A percentile compares a stretch with the other conserved stretches of the same genome.
Evolutionary conservation across 2,329 filamentous ascomycete genomes (phyloP).

Genomic region (Fusarium mexicanum): DNA sequence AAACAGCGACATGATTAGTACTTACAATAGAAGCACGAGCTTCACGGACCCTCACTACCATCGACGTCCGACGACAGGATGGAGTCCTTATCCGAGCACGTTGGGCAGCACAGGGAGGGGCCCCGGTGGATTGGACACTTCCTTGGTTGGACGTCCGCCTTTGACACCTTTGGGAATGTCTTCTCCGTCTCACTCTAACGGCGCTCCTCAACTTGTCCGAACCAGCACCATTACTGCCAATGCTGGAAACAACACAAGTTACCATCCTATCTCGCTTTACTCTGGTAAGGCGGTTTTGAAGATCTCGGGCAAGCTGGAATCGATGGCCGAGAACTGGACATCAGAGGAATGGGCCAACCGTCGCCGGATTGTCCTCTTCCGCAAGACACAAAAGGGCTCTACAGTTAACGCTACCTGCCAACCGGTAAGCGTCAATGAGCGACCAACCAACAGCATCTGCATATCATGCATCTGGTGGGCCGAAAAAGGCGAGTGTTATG

Average conservation of each 20-base stretch:
- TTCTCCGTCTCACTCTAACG: conserved; percentile 46
- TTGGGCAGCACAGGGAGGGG: conserved; percentile 55
- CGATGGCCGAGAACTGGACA: conserved; percentile 86
- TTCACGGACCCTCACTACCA: conserved; percentile 61
- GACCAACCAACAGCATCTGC: conserved; percentile 85
- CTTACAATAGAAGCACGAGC: conserved; percentile 60
- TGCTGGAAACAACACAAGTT: conserved; percentile 55
- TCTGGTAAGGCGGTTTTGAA: conserved; percentile 86
- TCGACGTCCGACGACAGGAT: conserved; percentile 50
- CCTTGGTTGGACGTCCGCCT: conserved; percentile 56
- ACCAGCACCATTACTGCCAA: conserved; percentile 63
- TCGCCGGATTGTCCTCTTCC: conserved; percentile 88
- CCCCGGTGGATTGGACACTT: conserved; percentile 54
- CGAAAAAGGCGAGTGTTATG: conserved; percentile 88
- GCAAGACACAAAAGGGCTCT: conserved; percentile 81
- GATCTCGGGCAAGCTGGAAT: conserved; percentile 83
- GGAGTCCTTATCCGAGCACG: conserved; percentile 56
- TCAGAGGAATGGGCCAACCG: conserved; percentile 81
- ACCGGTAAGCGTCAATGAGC: conserved; percentile 80
- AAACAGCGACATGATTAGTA: conserved; percentile 63
- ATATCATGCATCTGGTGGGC: conserved; percentile 99
- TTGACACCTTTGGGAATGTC: conserved; percentile 61
- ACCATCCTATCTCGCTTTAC: conserved; percentile 84
- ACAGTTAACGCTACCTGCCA: conserved; percentile 84
- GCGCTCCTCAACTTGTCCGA: conserved; percentile 61